phyloP scores from a whole-genome alignment of 2,329 filamentous ascomycete species.

The Corniculantispora saksenae region DNA sequence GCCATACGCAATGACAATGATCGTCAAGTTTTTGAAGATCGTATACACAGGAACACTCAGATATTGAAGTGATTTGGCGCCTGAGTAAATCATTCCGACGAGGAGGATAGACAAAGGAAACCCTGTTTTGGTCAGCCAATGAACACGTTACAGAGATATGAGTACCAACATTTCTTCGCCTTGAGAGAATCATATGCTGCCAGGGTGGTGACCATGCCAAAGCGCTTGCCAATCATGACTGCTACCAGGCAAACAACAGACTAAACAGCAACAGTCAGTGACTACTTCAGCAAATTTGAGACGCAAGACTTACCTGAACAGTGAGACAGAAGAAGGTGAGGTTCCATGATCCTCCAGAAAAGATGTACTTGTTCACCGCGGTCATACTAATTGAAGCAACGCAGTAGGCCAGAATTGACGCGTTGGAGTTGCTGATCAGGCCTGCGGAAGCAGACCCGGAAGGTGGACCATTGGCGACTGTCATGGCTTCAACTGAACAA shows the following conservation, averaged over 20 bases:
- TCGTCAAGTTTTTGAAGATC: constrained; percentile 99
- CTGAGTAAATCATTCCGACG: constrained; percentile 98
- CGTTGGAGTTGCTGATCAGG: constrained; percentile 65
- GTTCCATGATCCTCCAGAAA: constrained; percentile 90
- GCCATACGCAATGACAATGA: constrained; percentile 97
- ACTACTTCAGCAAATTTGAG: background rate
- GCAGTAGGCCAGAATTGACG: constrained; percentile 90
- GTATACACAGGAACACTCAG: constrained; percentile 98
- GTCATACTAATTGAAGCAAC: constrained; percentile 98
- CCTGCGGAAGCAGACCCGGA: background rate
- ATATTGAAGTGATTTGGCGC: constrained; percentile 92
- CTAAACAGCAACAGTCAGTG: constrained; percentile 46
- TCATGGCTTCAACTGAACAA: constrained; percentile 1
- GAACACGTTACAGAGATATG: background rate
- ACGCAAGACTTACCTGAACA: constrained; percentile 70
- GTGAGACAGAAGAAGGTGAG: constrained; percentile 93
- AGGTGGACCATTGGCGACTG: constrained; percentile 2
- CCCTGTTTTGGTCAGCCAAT: constrained; percentile 58
- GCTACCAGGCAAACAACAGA: constrained; percentile 84
- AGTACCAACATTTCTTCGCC: constrained; percentile 80
- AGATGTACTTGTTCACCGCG: constrained; percentile 98
- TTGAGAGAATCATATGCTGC: constrained; percentile 83
- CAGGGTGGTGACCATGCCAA: constrained; percentile 79
- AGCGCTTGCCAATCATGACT: constrained; percentile 79
- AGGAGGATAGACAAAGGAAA: constrained; percentile 94